Base-by-base conservation (phyloP, 2,329 filamentous ascomycete species). In the Ceratocystis variospora region DNA sequence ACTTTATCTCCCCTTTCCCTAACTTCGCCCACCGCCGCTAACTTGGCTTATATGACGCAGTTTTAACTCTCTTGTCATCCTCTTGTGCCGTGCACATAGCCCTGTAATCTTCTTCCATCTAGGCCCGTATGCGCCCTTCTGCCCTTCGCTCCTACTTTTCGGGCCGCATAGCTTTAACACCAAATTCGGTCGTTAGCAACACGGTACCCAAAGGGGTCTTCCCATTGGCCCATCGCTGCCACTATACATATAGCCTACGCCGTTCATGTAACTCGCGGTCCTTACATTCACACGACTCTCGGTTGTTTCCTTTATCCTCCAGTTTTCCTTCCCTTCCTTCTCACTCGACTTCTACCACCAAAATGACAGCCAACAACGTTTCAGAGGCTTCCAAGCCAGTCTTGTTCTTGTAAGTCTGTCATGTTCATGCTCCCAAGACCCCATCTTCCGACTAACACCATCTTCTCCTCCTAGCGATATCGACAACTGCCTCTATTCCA, bases 401-500 rank as follows among this genome's bases (percentile, higher is more conserved):
- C 8, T 70, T 79, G 44, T 79, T 79, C 73, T 79, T 79, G 77
- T 79, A 69, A 53, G 75, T 69, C 50, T 15, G 37, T 15, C 37
- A 41, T 41, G 37, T 41, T 15, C 37, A 3, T 41, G 37, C 12
- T 3, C 37, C 37, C 37, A 12, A 15, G 37, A 41, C 37, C 37
- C 37, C 37, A 5, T 8, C 37, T 41, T 8, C 12, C 31, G 10
- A 41, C 10, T 41, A 41, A 41, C 1, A 41, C 37, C 15, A 48
- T 19, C 50, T 22, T 15, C 53, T 12, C 19, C 46, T 0, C 61
- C 84, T 75, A 97, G 96, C 73, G 94, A 99, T 74, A 97, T 99
- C 73, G 94, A 99, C 80, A 99, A 99, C 74, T 99, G 95, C 77
- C 83, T 97, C 66, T 97, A 96, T 73, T 86, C 92, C 0, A 91